Base-by-base conservation (phyloP, 208 protist species). In the Porcisia deanei region DNA sequence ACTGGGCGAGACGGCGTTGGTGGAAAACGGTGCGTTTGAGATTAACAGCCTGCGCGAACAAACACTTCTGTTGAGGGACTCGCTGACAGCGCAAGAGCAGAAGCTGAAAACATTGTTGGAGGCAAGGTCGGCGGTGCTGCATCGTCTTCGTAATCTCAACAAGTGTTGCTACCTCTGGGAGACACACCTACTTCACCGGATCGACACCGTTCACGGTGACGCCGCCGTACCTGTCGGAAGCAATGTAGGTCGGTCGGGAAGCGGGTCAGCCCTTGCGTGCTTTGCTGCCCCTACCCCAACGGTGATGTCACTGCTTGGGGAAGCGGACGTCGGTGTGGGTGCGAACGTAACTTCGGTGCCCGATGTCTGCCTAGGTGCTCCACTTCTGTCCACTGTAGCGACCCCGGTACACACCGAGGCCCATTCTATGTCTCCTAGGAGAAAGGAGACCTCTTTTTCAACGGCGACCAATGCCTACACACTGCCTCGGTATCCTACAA, bases 41-140 rank as follows among this genome's bases (percentile, higher is more conserved):
- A 70, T 96, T 30, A 93, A 90, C 79, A 84, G 77, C 71, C 77
- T 91, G 67, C 88, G 88, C 30, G 90, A 96, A 73, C 82, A 92
- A 73, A 90, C 91, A 41, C 81, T 96, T 22, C 57, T 89, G 30
- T 80, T 80, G 18, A 96, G 94, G 73, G 90, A 94, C 66, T 75
- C 81, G 34, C 84, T 94, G 22, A 94, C 90, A 12, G 80, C 85
- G 34, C 84, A 94, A 67, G 85, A 93, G 71, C 85, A 94, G 64
- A 87, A 89, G 58, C 76, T 90, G 80, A 91, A 90, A 69, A 30
- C 81, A 34, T 64, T 75, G 37, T 75, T 86, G 71, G 90, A 96
- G 72, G 58, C 86, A 34, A 79, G 76, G 52, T 63, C 79, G n/a
- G 79, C 73, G n/a, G 75, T 87, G 41, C 78, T 63, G 54, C 60